Evolutionary conservation across 176 grass and related monocot genomes (phyloP), one percentile per base, ranked within the genome.

Genomic region (Rhynchospora pubera): DNA sequence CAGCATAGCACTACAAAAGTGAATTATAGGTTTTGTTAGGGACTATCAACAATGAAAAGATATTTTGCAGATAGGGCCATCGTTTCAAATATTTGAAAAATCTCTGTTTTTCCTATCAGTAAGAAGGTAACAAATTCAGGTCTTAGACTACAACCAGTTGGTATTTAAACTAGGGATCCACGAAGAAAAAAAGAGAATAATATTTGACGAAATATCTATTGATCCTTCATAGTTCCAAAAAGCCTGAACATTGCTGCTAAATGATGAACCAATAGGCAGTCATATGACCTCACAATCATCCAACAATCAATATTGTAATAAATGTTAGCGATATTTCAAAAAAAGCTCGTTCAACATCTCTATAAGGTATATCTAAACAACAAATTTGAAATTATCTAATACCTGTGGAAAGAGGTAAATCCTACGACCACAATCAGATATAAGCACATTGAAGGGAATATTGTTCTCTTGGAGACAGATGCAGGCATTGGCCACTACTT

Each of bases 391-490:
- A 86, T 28, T 47, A 34, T 42, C 6, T 28, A 60, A n/a, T 93
- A 93, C 91, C 91, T 93, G 93, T 28, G 91, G 91, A 26, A 99
- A 99, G 69, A 99, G 89, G 83, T 93, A 95, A 80, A 99, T 67
- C 83, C 68, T 91, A 78, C 53, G 84, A 82, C 96, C 91, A 7
- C 57, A 84, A 69, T 99, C 93, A 22, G 93, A 93, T 68, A 99
- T 89, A 23, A 99, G 96, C 51, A 99, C 82, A 53, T 99, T 99
- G 84, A 91, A 99, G 52, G 96, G 92, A 39, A 99, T 89, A 77
- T 99, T 95, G 52, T 93, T 99, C 70, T 91, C 87, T 80, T 99
- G 96, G 73, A 99, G 87, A 65, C 92, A 91, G 52, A 99, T 91
- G 82, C 96, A 99, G 53, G 92, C 91, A 15, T 86, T 93, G 19